Evolutionary conservation across 768 basidiomycete genomes (phyloP), one percentile per base, ranked within the genome.

Genomic region (Botryobasidium botryosum): DNA sequence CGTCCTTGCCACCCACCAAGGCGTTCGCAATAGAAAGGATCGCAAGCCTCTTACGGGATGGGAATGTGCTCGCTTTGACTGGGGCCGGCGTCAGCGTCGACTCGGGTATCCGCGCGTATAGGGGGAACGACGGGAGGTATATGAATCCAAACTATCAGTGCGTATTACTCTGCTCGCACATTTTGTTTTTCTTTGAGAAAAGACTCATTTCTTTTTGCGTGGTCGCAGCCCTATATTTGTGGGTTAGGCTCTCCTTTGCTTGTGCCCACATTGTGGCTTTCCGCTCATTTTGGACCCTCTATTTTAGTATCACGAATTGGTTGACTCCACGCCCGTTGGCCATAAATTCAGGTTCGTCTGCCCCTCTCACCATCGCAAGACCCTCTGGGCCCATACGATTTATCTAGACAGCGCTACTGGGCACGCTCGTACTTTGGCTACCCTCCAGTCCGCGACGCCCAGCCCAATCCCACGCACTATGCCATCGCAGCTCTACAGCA

Each of bases 51-150:
- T 59, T 92, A 17, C 61, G 67, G 0, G 62, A 67, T 3, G 85
- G 86, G n/a, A 78, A 74, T 59, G 74, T 74, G 39, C 63, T 78
- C 0, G 63, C 88, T 13, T 58, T 96, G 44, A 90, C 87, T 0
- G 90, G 90, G 2, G 92, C 92, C 0, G 92, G 92, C 5, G 84
- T 94, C 51, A 85, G 82, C 58, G 90, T 96, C 24, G 92, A 96
- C 60, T 86, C 82, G 23, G 92, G 92, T 36, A 92, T 97, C 49
- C 68, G 86, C 52, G 88, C 90, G n/a, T 94, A 96, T 61, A 67
- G 90, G 46, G 90, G 90, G 1, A 56, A 67, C 49, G 83, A 91
- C 55, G 90, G 90, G 13, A 66, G 78, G 51, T 87, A 87, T 60
- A 74, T 83, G 74, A 84, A 87, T 55, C 83, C 81, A n/a, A 79